These are phyloP conservation scores for Bocquillonia castaneifolia DNA, from an alignment of 441 rosid genomes.

Conservation along the genomic window DNA sequence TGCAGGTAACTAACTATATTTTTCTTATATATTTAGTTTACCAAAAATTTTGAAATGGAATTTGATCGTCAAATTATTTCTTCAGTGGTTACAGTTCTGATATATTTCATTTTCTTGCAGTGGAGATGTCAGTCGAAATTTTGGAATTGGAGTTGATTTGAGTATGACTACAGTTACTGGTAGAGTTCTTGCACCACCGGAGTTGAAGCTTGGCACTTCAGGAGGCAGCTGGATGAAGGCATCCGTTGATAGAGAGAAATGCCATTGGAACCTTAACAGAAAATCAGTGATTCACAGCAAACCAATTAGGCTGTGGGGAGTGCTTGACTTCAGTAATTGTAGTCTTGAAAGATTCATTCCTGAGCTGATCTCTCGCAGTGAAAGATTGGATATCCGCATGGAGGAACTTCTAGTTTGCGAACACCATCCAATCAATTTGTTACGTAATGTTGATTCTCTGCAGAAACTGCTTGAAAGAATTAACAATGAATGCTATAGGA, in stretches of 20 bases:
- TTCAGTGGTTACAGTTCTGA: background rate
- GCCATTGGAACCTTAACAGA: conserved; percentile 66
- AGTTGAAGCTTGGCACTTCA: conserved; percentile 39
- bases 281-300: conserved; percentile 55
- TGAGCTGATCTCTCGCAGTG: conserved; percentile 37
- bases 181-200: conserved; percentile 61
- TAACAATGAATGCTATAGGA: conserved; percentile 23
- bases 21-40: no score
- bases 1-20: conserved; percentile 41
- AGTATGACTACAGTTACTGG: conserved; percentile 51
- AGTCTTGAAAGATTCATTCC: conserved; percentile 27
- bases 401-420: conserved; percentile 32
- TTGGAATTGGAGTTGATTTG: conserved; percentile 45
- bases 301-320: conserved; percentile 51
- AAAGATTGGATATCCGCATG: conserved; percentile 55
- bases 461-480: conserved; percentile 33
- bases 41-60: background rate
- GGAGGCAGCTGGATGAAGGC: conserved; percentile 34
- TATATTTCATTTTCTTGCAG: conserved; percentile 20
- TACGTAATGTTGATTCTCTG: conserved; percentile 32
- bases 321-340: conserved; percentile 42
- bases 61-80: background rate
- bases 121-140: conserved; percentile 37
- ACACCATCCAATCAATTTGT: conserved; percentile 33
- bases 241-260: conserved; percentile 46